Percentiles rank a stretch among this genome's conserved stretches.
Conservation (phyloP, 352 stramenopile species). For the Phytophthora citrophthora region DNA sequence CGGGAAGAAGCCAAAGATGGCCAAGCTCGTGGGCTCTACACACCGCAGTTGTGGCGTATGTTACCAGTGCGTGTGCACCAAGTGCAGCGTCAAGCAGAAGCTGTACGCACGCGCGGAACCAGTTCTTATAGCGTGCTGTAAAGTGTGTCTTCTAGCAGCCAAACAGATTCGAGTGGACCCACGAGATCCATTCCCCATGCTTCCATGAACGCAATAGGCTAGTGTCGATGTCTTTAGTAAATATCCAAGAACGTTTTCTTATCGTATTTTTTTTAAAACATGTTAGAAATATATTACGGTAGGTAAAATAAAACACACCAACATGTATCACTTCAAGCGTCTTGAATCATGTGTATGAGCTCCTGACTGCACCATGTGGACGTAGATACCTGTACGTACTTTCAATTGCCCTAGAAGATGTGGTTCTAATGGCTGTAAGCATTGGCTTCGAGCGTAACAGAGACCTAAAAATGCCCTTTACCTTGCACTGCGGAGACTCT, state of each 20-base stretch:
- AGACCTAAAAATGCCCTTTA: slow-evolving; percentile 10
- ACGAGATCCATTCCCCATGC: slow-evolving; percentile 61
- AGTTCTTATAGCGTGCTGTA: slow-evolving; percentile 56
- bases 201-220: slow-evolving; percentile 15
- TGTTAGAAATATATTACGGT: too few species aligned
- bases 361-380: slow-evolving; percentile 8
- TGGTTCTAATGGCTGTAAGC: slow-evolving; percentile 9
- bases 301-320: neutral
- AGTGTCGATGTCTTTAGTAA: slow-evolving; percentile 3
- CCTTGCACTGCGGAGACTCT: slow-evolving; percentile 28
- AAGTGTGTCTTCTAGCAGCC: slow-evolving; percentile 48
- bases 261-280: too few species aligned
- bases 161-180: slow-evolving; percentile 53
- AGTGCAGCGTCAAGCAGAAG: slow-evolving; percentile 59
- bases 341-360: slow-evolving; percentile 1
- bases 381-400: neutral
- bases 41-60: slow-evolving; percentile 57
- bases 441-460: neutral
- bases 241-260: too few species aligned
- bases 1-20: slow-evolving; percentile 40
- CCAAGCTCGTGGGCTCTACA: slow-evolving; percentile 31
- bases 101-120: slow-evolving; percentile 49
- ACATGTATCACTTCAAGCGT: neutral
- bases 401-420: slow-evolving; percentile 30
- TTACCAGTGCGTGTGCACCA: slow-evolving; percentile 43